These are phyloP conservation scores for Diaporthe sp. DNA, from an alignment of 2,329 filamentous ascomycete species.

Conservation along the genomic window DNA sequence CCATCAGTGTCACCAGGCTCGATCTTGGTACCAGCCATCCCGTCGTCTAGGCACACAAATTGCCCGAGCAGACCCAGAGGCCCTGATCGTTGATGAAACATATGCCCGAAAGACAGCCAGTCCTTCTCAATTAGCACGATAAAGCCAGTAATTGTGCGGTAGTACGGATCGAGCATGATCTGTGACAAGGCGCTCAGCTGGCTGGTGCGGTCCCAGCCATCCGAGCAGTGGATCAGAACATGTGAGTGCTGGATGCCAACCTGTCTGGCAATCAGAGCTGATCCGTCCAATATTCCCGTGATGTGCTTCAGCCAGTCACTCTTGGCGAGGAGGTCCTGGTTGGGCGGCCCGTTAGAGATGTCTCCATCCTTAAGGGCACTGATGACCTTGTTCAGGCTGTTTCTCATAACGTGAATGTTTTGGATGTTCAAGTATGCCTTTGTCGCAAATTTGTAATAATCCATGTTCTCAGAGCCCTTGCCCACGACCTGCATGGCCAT, in stretches of 20 bases:
- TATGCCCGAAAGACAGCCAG: constrained; percentile 97
- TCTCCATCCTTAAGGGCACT: constrained; percentile 95
- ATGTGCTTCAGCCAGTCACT: constrained; percentile 96
- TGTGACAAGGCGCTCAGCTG: constrained; percentile 94
- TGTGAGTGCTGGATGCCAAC: constrained; percentile 95
- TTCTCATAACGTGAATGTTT: constrained; percentile 98
- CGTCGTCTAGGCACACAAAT: constrained; percentile 90
- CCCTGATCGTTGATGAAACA: constrained; percentile 94
- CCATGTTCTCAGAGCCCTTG: constrained; percentile 97
- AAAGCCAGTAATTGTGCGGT: constrained; percentile 93
- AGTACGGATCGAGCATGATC: constrained; percentile 95
- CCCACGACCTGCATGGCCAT: constrained; percentile 94
- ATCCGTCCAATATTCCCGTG: constrained; percentile 84
- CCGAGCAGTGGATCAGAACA: constrained; percentile 96
- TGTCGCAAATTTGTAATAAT: constrained; percentile 91
- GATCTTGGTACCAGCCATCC: constrained; percentile 74
- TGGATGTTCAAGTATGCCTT: constrained; percentile 96
- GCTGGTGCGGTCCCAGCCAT: constrained; percentile 97
- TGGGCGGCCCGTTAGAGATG: constrained; percentile 85
- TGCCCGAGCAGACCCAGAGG: constrained; percentile 92
- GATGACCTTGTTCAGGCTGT: constrained; percentile 88
- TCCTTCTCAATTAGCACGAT: constrained; percentile 97
- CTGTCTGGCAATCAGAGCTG: constrained; percentile 85
- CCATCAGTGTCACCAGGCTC: constrained; percentile 74
- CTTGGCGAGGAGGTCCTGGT: constrained; percentile 82